phyloP scores from a whole-genome alignment of 768 basidiomycete species.

The Podaxis carcinomalis region DNA sequence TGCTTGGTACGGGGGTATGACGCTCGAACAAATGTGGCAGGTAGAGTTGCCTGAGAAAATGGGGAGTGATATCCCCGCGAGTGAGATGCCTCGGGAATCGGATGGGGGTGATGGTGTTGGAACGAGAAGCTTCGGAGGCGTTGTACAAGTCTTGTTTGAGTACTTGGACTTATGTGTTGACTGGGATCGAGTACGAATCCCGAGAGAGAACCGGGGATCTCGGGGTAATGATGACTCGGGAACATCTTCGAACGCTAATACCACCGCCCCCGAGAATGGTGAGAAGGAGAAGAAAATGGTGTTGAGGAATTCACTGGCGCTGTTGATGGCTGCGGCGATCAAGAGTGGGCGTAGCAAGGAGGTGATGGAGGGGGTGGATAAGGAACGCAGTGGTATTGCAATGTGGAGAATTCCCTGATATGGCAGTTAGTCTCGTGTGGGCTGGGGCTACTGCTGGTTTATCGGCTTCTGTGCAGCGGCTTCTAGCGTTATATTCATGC shows the following conservation, averaged over 20 bases:
- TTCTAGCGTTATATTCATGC: neutral
- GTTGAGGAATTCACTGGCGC: constrained; percentile 41
- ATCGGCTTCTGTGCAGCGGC: neutral
- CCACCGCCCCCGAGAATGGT: neutral
- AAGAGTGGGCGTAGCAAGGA: constrained; percentile 48
- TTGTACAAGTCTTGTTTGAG: constrained; percentile 53
- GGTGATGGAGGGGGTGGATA: constrained; percentile 52
- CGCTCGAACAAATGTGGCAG: constrained; percentile 54
- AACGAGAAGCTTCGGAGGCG: constrained; percentile 35
- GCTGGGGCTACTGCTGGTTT: neutral
- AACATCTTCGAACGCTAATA: neutral
- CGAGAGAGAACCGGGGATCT: constrained; percentile 11
- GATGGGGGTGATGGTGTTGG: constrained; percentile 15
- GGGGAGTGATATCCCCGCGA: constrained; percentile 13
- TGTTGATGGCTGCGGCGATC: constrained; percentile 53
- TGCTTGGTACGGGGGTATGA: constrained; percentile 59
- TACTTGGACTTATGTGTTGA: constrained; percentile 60
- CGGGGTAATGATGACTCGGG: neutral
- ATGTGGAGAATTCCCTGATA: constrained; percentile 60
- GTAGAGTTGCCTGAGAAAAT: constrained; percentile 38
- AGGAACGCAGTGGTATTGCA: constrained; percentile 55
- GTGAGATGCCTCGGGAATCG: neutral
- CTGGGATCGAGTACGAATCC: constrained; percentile 47
- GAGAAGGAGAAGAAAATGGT: constrained; percentile 30
- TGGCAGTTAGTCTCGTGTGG: neutral